Percentiles rank a stretch among this genome's conserved stretches.
These are phyloP conservation scores for Sugiyamaella neomexicana DNA, from an alignment of 1,139 yeast species.

Conservation along the genomic window DNA sequence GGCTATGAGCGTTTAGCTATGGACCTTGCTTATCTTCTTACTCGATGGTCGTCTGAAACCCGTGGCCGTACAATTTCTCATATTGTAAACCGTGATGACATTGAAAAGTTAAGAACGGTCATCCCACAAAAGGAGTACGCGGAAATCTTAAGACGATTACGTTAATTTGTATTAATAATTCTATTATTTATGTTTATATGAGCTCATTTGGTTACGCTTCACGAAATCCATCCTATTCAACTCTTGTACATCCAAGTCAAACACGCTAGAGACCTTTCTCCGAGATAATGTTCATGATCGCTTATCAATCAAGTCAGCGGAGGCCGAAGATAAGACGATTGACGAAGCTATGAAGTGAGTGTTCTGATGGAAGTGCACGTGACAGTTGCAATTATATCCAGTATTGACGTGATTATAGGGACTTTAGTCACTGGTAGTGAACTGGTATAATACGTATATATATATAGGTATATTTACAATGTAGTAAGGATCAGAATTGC, in stretches of 20 bases:
- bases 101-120: conserved; percentile 17
- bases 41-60: conserved; percentile 30
- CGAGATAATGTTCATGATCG: no score
- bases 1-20: conserved; percentile 32
- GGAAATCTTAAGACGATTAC: conserved; percentile 17
- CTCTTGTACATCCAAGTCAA: no score
- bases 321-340: not conserved
- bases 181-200: not conserved
- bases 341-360: not conserved
- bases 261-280: no score
- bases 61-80: conserved; percentile 18
- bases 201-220: not conserved
- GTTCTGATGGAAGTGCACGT: conserved; percentile 6
- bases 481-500: no score
- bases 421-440: not conserved
- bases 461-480: not conserved
- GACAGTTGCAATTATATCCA: not conserved
- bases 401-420: conserved; percentile 1
- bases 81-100: conserved; percentile 14
- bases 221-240: no score
- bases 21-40: conserved; percentile 35
- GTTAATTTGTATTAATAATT: conserved; percentile 1
- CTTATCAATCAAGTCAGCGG: not conserved
- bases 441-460: not conserved
- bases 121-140: conserved; percentile 19